phyloP scores from a whole-genome alignment of 495 filamentous ascomycete genomes.

The Xeromyces bisporus region DNA sequence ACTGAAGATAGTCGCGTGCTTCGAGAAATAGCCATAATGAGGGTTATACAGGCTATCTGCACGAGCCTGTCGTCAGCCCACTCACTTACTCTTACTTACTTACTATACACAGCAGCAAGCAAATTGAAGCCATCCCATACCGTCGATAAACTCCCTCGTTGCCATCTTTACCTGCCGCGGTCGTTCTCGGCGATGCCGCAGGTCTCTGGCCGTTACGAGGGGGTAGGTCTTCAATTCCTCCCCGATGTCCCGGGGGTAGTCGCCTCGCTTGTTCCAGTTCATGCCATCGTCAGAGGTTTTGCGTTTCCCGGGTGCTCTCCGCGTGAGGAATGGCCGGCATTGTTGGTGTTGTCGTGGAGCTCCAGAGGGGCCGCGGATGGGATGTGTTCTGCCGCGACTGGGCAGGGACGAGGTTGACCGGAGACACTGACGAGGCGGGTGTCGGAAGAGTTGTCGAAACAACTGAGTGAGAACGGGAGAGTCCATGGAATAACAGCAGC shows the following conservation, averaged over 20 bases:
- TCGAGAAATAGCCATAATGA: slow-evolving; percentile 93
- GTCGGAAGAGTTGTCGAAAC: slow-evolving; percentile 68
- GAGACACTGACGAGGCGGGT: slow-evolving; percentile 43
- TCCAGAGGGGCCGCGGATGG: slow-evolving; percentile 10
- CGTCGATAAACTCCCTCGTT: slow-evolving; percentile 92
- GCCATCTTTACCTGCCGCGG: slow-evolving; percentile 90
- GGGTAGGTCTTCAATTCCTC: slow-evolving; percentile 69
- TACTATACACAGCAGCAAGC: too few relatives aligned
- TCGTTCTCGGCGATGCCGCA: slow-evolving; percentile 54
- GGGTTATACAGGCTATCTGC: slow-evolving; percentile 94
- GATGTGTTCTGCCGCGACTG: slow-evolving; percentile 5
- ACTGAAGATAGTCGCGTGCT: slow-evolving; percentile 90
- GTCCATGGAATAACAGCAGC: slow-evolving; percentile 46
- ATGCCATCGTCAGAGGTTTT: slow-evolving; percentile 17
- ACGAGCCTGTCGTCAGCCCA: slow-evolving; percentile 1
- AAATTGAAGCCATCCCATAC: slow-evolving; percentile 25
- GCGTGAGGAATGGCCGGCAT: slow-evolving; percentile 26
- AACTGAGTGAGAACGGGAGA: slow-evolving; percentile 59
- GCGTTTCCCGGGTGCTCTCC: slow-evolving; percentile 14
- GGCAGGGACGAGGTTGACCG: slow-evolving; percentile 18
- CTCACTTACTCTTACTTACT: neutral
- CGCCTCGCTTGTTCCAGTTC: slow-evolving; percentile 65
- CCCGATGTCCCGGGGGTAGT: slow-evolving; percentile 55
- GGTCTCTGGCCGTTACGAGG: slow-evolving; percentile 61
- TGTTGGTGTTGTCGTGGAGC: slow-evolving; percentile 19